Conservation (phyloP, 2,329 filamentous ascomycete genomes). For the Aspergillus ochraceoroseus region DNA sequence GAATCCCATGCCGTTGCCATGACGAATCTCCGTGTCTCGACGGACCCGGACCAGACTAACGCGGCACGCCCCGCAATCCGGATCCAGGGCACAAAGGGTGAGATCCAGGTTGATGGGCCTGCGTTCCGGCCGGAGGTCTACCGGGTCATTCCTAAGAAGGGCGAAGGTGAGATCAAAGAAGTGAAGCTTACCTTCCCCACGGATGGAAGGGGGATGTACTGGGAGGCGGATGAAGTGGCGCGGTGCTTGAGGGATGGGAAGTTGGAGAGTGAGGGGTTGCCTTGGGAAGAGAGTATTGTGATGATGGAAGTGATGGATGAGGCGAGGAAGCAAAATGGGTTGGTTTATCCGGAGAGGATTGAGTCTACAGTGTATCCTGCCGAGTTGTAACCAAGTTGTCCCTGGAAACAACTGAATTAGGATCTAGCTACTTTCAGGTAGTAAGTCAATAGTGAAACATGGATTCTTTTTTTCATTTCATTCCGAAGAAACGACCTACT, state of each 20-base stretch:
- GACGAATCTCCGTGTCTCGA: conserved; percentile 58
- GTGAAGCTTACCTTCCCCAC: conserved; percentile 47
- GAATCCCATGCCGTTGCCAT: conserved; percentile 68
- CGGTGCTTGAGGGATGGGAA: conserved; percentile 70
- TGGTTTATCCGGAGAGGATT: conserved; percentile 62
- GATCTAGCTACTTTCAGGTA: background rate
- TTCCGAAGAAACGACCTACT: conserved; percentile 22
- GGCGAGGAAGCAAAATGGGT: conserved; percentile 57
- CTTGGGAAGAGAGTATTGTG: conserved; percentile 69
- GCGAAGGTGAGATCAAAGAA: conserved; percentile 44
- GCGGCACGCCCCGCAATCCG: conserved; percentile 63
- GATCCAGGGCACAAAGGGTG: conserved; percentile 74
- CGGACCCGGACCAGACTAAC: conserved; percentile 58
- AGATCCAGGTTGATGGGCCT: conserved; percentile 72
- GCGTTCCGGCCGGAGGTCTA: conserved; percentile 65
- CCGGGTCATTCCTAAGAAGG: conserved; percentile 55
- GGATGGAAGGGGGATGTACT: conserved; percentile 78
- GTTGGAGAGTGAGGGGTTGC: conserved; percentile 66
- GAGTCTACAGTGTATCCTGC: conserved; percentile 56
- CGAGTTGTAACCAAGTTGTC: conserved; percentile 28
- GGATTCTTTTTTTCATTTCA: conserved; percentile 10
- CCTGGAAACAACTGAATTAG: background rate
- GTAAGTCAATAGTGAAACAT: background rate
- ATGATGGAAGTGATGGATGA: conserved; percentile 82
- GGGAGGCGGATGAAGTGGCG: conserved; percentile 76